These are phyloP conservation scores for Mucuna pruriens DNA, from an alignment of 306 rosid species.

Conservation along the genomic window DNA sequence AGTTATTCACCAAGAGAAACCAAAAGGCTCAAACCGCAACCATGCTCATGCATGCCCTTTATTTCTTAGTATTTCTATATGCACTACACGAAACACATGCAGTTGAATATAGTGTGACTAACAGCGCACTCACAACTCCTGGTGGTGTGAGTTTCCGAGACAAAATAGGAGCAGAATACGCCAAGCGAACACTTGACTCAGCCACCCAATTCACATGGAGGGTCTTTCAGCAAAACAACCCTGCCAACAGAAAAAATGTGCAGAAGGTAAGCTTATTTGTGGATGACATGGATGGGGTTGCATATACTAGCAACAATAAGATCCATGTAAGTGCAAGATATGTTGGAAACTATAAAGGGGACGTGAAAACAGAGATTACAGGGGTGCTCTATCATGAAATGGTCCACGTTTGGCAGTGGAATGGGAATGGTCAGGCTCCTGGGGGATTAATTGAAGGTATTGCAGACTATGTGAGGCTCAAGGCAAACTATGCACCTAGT, in stretches of 20 bases:
- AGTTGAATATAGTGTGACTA: constrained; percentile 45
- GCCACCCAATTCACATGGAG: constrained; percentile 48
- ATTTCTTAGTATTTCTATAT: constrained; percentile 33
- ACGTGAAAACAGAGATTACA: constrained; percentile 45
- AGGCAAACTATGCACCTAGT: constrained; percentile 44
- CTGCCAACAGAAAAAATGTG: constrained; percentile 32
- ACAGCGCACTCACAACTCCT: constrained; percentile 43
- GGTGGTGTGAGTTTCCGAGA: constrained; percentile 53
- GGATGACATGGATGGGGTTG: constrained; percentile 46
- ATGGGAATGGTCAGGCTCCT: constrained; percentile 46
- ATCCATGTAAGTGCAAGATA: constrained; percentile 52
- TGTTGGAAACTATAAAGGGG: constrained; percentile 45
- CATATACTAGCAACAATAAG: constrained; percentile 38
- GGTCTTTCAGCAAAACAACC: constrained; percentile 23
- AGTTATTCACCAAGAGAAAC: not conserved
- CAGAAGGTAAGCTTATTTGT: constrained; percentile 26
- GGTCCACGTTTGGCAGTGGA: constrained; percentile 75
- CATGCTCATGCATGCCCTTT: constrained; percentile 33
- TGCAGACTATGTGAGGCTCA: constrained; percentile 60
- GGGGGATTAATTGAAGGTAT: constrained; percentile 59
- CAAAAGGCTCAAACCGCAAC: not conserved
- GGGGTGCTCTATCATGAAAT: constrained; percentile 64
- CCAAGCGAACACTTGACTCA: constrained; percentile 34
- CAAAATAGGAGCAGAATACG: constrained; percentile 36
- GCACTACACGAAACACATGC: constrained; percentile 35